Conservation (phyloP, 306 rosid genomes). For the Calophaca sinica region DNA sequence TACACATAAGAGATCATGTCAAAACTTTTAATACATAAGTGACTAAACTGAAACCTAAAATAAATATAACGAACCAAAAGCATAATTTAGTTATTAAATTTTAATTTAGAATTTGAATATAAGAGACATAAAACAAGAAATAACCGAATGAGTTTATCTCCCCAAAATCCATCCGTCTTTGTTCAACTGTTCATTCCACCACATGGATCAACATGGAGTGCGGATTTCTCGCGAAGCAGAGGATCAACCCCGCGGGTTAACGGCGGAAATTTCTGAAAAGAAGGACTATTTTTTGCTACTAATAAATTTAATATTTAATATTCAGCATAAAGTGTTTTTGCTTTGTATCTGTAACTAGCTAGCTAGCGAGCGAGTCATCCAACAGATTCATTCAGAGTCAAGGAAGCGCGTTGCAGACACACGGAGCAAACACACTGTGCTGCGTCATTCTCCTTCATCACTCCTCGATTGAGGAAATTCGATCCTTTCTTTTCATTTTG, state of each 20-base stretch:
- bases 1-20: too few species aligned
- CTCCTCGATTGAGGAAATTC: neutral
- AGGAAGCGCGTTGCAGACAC: neutral
- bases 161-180: too few species aligned
- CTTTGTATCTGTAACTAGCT: neutral
- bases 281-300: neutral
- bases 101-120: too few species aligned
- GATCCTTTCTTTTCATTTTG: conserved; percentile 17
- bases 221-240: neutral
- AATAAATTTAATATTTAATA: neutral
- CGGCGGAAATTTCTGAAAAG: conserved; percentile 41
- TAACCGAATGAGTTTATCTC: too few species aligned
- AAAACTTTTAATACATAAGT: too few species aligned
- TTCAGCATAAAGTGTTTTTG: neutral
- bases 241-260: neutral
- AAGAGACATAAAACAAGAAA: too few species aligned
- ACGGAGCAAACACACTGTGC: neutral
- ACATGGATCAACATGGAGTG: neutral
- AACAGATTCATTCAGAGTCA: conserved; percentile 22
- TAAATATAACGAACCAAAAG: too few species aligned
- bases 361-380: neutral
- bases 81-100: too few species aligned
- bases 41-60: too few species aligned
- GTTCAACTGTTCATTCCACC: neutral
- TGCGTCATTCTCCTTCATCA: neutral